Evolutionary conservation across 2,329 filamentous ascomycete genomes (phyloP).

Genomic region (Scedosporium minutisporum): DNA sequence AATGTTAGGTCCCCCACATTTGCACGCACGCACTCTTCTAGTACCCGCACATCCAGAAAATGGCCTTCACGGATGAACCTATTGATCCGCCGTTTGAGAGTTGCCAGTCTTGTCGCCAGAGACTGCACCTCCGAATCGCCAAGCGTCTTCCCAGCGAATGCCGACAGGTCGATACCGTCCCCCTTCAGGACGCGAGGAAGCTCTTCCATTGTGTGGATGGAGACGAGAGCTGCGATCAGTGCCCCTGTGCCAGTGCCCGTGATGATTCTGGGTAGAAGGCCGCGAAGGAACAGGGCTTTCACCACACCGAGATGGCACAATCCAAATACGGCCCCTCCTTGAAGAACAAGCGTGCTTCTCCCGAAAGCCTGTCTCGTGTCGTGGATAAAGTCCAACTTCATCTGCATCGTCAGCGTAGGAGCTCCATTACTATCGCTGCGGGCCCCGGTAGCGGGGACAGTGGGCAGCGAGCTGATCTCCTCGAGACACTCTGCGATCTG

Average conservation of each 20-base stretch:
- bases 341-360: constrained; percentile 72
- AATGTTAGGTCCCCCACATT: constrained; percentile 89
- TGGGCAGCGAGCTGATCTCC: constrained; percentile 61
- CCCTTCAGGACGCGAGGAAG: constrained; percentile 67
- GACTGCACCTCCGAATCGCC: constrained; percentile 21
- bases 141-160: constrained; percentile 48
- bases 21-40: constrained; percentile 74
- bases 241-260: constrained; percentile 86
- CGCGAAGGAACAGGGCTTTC: constrained; percentile 72
- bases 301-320: constrained; percentile 85
- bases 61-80: constrained; percentile 70
- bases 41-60: constrained; percentile 69
- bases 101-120: constrained; percentile 39
- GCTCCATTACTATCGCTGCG: constrained; percentile 22
- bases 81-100: constrained; percentile 53
- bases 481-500: constrained; percentile 74
- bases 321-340: constrained; percentile 86
- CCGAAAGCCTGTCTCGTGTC: constrained; percentile 85
- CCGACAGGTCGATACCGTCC: constrained; percentile 71
- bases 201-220: constrained; percentile 79
- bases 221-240: constrained; percentile 78
- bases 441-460: constrained; percentile 28
- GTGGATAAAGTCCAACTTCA: constrained; percentile 77
- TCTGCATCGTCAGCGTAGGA: constrained; percentile 53
- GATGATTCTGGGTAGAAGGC: constrained; percentile 79